A percentile compares a stretch with the other conserved stretches of the same genome.
These are phyloP conservation scores for Blepharisma stoltei DNA, from an alignment of 73 alveolate species.

Conservation along the genomic window DNA sequence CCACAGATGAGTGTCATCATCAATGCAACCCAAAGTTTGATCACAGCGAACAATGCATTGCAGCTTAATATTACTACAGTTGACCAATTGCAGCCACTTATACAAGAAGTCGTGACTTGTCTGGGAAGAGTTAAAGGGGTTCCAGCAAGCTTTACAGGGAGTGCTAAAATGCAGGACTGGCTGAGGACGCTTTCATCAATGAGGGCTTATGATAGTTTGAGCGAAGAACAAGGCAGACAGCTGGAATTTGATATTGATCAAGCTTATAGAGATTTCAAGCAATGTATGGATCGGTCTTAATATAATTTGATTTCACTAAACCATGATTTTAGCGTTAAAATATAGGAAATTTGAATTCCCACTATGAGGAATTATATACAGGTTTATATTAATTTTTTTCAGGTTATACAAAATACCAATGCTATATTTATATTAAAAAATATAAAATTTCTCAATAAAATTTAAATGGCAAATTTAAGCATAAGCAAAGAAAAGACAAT, in stretches of 20 bases:
- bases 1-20: conserved; percentile 10
- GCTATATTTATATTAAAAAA: no score
- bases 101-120: conserved; percentile 19
- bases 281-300: conserved; percentile 1
- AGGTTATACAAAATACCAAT: no score
- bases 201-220: not conserved
- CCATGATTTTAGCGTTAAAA: no score
- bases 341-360: no score
- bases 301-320: no score
- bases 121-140: conserved; percentile 19
- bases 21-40: conserved; percentile 20
- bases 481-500: no score
- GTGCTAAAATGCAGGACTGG: conserved; percentile 24
- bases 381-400: no score
- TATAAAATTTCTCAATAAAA: no score
- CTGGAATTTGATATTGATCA: conserved; percentile 23
- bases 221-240: conserved; percentile 12
- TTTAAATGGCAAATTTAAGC: no score
- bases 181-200: not conserved
- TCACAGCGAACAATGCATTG: conserved; percentile 21
- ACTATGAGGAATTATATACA: no score
- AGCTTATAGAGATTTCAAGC: conserved; percentile 9
- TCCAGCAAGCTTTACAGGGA: conserved; percentile 4
- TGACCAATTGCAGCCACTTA: not conserved
- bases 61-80: conserved; percentile 10